Conservation (phyloP, 139 green algal species). For the Desmodesmus armatus region DNA sequence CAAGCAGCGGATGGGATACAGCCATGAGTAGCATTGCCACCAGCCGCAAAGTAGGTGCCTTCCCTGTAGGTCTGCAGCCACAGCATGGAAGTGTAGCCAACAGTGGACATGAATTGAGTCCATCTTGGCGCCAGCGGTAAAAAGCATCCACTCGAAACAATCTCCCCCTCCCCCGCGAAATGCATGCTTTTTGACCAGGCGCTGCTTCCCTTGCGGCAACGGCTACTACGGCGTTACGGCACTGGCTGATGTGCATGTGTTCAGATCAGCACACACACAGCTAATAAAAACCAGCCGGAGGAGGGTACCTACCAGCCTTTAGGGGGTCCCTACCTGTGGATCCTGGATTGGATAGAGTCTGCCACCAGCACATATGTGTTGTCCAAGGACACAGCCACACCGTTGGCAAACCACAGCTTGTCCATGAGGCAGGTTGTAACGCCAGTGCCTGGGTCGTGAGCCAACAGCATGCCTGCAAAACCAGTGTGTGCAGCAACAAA, state of each 20-base stretch:
- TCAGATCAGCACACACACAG: not conserved
- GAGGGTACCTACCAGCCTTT: not conserved
- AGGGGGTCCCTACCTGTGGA: slow-evolving; percentile 19
- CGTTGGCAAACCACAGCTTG: slow-evolving; percentile 80
- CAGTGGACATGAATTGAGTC: no score
- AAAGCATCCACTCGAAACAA: not conserved
- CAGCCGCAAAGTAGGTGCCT: no score
- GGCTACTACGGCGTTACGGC: no score
- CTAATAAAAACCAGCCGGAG: not conserved
- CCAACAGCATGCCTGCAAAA: slow-evolving; percentile 64
- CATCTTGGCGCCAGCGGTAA: not conserved
- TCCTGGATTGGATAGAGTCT: slow-evolving; percentile 53
- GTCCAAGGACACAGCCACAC: slow-evolving; percentile 74
- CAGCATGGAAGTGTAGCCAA: no score
- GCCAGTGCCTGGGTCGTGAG: slow-evolving; percentile 64
- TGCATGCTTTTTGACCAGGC: no score
- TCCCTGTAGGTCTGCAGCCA: no score
- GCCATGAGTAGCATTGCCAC: no score
- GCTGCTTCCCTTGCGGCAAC: no score
- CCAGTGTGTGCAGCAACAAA: no score
- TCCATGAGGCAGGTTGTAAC: slow-evolving; percentile 58
- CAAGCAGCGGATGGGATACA: no score
- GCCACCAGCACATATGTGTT: slow-evolving; percentile 70
- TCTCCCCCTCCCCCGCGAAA: no score
- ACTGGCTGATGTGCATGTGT: no score